Base-by-base conservation (phyloP, 345 rosid genomes). In the Gossypium turneri region DNA sequence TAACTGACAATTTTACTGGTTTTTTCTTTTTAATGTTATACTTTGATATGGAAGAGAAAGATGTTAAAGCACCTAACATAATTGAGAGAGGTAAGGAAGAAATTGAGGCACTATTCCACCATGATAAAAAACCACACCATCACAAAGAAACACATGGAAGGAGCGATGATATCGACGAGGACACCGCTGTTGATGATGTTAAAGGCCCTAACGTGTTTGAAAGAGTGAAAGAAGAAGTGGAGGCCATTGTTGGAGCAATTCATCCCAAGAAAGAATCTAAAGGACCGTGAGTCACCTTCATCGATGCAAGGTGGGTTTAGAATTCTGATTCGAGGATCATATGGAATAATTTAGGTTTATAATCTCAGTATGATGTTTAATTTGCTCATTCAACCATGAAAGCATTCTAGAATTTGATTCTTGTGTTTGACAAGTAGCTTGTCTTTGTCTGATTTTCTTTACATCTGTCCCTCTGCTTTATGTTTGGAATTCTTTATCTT, bases 221-320 rank as follows among this genome's bases (percentile, higher is more conserved):
- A 75, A 79, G 90, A 57, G 76, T 82, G 19, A 86, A 86, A 75
- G 90, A 86, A 79, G 89, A 86, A 78, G 59, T 90, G 0, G 86
- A 90, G 77, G 90, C 90, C 24, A 38, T 88, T 52, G 74, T 81
- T 11, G 78, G 72, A 48, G 70, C 86, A 29, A 72, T 88, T 63
- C 86, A 69, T 74, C 86, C 81, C 48, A 82, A 70, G 81, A 85
- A 87, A 66, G 83, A 78, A 72, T 58, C 83, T 12, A 50, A 55
- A 50, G 53, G 55, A 62, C 68, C 53, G n/a, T 6, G 48, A 76
- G 25, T 77, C 56, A 2, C 19, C 78, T 69, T 73, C 72, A 27
- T 48, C 51, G 64, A 74, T 22, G 65, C 75, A 65, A 38, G 56
- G 55, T 67, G 71, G 74, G 62, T 75, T 57, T 44, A 51, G 76